A percentile compares a stretch with the other conserved stretches of the same genome.
Evolutionary conservation across 176 grass and related monocot species (phyloP).

Genomic region (Carex pumila): DNA sequence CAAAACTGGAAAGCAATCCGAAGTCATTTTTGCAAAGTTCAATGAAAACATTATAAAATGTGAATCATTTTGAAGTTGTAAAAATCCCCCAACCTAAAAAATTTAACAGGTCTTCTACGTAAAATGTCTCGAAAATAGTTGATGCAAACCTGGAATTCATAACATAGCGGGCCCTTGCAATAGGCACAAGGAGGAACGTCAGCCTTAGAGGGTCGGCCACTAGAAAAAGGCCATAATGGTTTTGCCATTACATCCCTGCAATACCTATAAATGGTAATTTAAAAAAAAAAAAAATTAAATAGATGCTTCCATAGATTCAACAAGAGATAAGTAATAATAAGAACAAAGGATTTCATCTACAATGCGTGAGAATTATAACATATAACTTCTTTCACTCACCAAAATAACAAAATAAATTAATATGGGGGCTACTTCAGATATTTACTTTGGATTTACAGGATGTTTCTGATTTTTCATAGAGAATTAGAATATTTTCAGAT

Average conservation of each 20-base stretch:
- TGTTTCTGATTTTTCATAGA: background rate
- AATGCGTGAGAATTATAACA: no score
- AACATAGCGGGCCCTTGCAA: slow-evolving; percentile 68
- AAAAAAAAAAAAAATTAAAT: background rate
- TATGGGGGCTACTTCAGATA: background rate
- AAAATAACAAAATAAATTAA: no score
- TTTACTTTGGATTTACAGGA: background rate
- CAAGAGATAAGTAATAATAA: background rate
- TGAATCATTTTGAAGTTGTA: no score
- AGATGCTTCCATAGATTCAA: background rate
- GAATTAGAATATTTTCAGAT: background rate
- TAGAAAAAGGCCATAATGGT: slow-evolving; percentile 70
- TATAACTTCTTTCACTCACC: no score
- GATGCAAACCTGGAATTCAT: slow-evolving; percentile 83
- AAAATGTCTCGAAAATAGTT: background rate
- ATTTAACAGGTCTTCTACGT: background rate
- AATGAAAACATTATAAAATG: no score
- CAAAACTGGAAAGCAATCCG: no score
- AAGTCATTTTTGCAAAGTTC: no score
- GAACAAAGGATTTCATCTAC: background rate
- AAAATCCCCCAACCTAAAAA: no score
- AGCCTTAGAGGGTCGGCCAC: slow-evolving; percentile 43
- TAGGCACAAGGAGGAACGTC: slow-evolving; percentile 63
- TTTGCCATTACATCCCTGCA: slow-evolving; percentile 61
- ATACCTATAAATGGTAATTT: slow-evolving; percentile 47